Evolutionary conservation across 768 basidiomycete species (phyloP).

Genomic region (Leccinum rimulosum): DNA sequence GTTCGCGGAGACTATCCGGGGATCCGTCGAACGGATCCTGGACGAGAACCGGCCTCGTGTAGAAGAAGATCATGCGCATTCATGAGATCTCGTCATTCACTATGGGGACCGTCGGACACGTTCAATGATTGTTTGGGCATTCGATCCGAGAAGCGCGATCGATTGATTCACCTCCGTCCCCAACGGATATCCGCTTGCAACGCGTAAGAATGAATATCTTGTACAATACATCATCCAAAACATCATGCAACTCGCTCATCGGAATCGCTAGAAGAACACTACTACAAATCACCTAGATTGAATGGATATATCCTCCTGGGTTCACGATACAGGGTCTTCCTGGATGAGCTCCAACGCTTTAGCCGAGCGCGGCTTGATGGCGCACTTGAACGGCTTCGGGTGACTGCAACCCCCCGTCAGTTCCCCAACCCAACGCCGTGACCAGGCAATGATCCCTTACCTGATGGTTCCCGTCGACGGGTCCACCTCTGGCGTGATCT

Average conservation of each 20-base stretch:
- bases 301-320: neutral
- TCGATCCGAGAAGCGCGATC: neutral
- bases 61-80: neutral
- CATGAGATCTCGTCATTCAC: neutral
- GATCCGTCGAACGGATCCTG: constrained; percentile 45
- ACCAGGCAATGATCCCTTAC: constrained; percentile 26
- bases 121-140: neutral
- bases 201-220: neutral
- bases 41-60: constrained; percentile 33
- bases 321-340: constrained; percentile 36
- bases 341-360: constrained; percentile 54
- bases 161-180: neutral
- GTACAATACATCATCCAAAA: neutral
- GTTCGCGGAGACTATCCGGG: constrained; percentile 43
- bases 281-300: neutral
- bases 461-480: constrained; percentile 65
- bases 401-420: constrained; percentile 38
- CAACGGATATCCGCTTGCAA: constrained; percentile 1
- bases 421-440: neutral
- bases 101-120: neutral
- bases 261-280: neutral
- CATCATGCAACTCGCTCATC: neutral
- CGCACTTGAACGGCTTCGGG: constrained; percentile 60
- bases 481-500: constrained; percentile 52
- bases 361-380: constrained; percentile 58